These are phyloP conservation scores for Scenedesmus sp. DNA, from an alignment of 163 green algal species.

Conservation along the genomic window DNA sequence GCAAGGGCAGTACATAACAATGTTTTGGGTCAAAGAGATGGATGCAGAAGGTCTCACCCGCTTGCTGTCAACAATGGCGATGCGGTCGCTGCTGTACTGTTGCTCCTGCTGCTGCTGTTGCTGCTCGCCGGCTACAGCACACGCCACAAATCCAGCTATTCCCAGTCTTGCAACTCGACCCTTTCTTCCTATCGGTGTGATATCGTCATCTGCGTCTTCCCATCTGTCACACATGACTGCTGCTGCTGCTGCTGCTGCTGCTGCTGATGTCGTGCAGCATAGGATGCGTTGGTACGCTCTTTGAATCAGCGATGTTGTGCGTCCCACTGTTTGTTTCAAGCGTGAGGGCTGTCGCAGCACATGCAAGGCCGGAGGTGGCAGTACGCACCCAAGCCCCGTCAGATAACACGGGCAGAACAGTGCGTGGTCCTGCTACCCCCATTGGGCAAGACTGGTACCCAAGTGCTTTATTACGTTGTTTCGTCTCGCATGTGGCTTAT, in stretches of 20 bases:
- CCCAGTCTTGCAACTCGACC: conserved; percentile 21
- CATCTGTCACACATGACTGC: conserved; percentile 15
- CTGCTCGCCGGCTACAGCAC: background rate
- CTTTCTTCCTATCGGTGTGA: background rate
- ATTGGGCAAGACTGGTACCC: background rate
- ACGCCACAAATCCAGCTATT: conserved; percentile 34
- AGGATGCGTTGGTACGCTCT: background rate
- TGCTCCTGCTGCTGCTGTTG: background rate
- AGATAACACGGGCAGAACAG: background rate
- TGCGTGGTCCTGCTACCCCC: background rate
- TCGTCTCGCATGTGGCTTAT: background rate
- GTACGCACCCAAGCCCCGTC: background rate
- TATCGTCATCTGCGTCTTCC: conserved; percentile 34
- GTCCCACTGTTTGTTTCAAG: background rate
- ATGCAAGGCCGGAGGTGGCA: background rate
- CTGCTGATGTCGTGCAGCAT: background rate
- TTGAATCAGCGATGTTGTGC: background rate
- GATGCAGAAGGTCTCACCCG: background rate
- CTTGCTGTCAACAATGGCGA: conserved; percentile 28
- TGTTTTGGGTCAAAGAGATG: no score
- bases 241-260: background rate
- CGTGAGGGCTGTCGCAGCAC: background rate
- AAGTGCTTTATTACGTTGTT: background rate
- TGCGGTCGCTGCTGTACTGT: background rate
- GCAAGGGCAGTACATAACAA: no score